These are phyloP conservation scores for Debaryomyces prosopidis DNA, from an alignment of 805 yeast species.

Conservation along the genomic window DNA sequence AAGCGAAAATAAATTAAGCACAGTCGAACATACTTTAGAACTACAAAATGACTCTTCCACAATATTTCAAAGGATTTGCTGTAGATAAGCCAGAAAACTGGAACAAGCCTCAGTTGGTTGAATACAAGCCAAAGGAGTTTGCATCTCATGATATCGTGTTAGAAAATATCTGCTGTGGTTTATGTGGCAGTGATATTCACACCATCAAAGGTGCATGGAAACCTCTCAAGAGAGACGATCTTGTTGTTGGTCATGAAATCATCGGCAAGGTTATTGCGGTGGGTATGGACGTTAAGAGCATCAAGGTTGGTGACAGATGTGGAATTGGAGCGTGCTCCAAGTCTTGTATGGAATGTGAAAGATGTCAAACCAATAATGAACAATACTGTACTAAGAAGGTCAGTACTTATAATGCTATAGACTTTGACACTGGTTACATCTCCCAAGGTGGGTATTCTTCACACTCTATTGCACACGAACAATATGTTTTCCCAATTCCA, in stretches of 20 bases:
- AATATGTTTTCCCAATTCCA: conserved; percentile 51
- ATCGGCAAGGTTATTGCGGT: conserved; percentile 58
- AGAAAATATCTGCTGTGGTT: conserved; percentile 59
- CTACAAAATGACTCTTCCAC: conserved; percentile 18
- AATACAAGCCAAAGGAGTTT: conserved; percentile 25
- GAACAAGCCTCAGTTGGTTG: conserved; percentile 26
- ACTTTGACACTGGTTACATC: conserved; percentile 28
- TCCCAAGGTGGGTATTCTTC: conserved; percentile 52
- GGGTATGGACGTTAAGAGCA: conserved; percentile 55
- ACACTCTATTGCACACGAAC: conserved; percentile 44
- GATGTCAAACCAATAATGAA: conserved; percentile 44
- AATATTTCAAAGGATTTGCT: conserved; percentile 32
- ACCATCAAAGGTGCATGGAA: conserved; percentile 54
- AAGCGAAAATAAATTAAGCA: no score
- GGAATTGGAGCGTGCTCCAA: conserved; percentile 75
- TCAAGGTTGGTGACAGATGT: conserved; percentile 70
- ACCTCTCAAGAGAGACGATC: conserved; percentile 31
- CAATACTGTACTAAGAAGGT: conserved; percentile 52
- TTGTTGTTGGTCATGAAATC: conserved; percentile 64
- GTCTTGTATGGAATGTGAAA: conserved; percentile 61
- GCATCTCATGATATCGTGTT: conserved; percentile 48
- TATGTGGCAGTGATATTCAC: conserved; percentile 66
- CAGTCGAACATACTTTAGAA: not conserved
- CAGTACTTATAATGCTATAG: conserved; percentile 52
- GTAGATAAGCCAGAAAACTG: conserved; percentile 24